phyloP scores from a whole-genome alignment of 2,329 filamentous ascomycete genomes.

The Sclerotinia borealis region DNA sequence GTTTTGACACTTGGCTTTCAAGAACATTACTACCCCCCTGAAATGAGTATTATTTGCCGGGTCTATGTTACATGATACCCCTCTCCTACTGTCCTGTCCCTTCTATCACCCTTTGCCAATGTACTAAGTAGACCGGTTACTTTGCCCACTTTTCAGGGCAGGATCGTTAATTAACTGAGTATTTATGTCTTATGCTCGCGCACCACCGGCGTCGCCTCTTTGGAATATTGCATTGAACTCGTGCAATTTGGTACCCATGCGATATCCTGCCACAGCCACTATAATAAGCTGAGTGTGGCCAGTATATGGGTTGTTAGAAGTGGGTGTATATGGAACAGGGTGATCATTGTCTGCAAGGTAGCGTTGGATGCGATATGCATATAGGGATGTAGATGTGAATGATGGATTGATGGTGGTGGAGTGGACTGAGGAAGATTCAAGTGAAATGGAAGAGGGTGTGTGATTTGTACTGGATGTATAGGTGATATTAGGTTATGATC shows the following conservation, averaged over 20 bases:
- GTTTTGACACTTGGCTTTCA: too few relatives aligned
- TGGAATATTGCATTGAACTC: neutral
- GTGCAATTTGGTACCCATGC: neutral
- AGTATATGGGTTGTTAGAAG: neutral
- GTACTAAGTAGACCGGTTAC: too few relatives aligned
- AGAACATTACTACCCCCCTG: too few relatives aligned
- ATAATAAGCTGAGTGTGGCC: neutral
- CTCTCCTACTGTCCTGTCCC: too few relatives aligned
- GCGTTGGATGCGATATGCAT: neutral
- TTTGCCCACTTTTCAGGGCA: too few relatives aligned
- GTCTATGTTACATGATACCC: too few relatives aligned
- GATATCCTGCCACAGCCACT: neutral
- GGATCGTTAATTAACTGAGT: too few relatives aligned
- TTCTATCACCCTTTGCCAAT: too few relatives aligned
- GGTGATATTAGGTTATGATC: neutral
- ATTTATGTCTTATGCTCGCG: too few relatives aligned
- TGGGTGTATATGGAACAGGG: neutral
- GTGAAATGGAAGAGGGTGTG: neutral
- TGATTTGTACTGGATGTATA: neutral
- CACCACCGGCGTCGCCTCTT: neutral
- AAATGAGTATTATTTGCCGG: too few relatives aligned
- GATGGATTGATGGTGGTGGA: neutral
- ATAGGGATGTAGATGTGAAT: neutral
- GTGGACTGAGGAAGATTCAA: neutral
- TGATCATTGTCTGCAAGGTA: neutral